Evolutionary conservation across 164 flowering plant species (phyloP).

Genomic region (Chimonanthus praecox): DNA sequence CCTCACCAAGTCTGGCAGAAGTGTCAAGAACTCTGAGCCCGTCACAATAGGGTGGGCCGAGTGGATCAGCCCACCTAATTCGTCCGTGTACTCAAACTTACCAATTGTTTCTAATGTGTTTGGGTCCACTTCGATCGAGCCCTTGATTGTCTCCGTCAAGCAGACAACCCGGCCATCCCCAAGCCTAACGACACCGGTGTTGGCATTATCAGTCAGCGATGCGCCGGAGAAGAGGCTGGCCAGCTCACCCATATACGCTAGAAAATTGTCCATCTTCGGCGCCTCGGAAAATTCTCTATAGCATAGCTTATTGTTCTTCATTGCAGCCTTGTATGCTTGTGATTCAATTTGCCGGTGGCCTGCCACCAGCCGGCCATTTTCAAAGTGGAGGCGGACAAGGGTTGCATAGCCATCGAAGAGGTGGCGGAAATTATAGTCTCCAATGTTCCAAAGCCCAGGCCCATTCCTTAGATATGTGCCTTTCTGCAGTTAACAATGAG

Average conservation of each 20-base stretch:
- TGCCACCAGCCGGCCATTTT: constrained; percentile 50
- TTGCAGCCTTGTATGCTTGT: constrained; percentile 85
- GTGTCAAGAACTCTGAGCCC: constrained; percentile 57
- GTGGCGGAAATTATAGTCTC: constrained; percentile 82
- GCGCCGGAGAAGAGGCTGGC: constrained; percentile 79
- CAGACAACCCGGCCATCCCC: constrained; percentile 93
- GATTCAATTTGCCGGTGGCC: constrained; percentile 89
- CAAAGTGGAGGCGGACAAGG: constrained; percentile 71
- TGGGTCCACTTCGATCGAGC: constrained; percentile 75
- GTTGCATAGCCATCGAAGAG: constrained; percentile 96
- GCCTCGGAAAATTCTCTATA: constrained; percentile 92
- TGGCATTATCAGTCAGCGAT: constrained; percentile 88
- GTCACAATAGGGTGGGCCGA: constrained; percentile 96
- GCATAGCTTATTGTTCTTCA: constrained; percentile 51
- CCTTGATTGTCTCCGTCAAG: constrained; percentile 87
- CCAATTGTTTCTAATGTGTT: constrained; percentile 72
- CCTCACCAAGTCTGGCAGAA: constrained; percentile 75
- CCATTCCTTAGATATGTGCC: constrained; percentile 96
- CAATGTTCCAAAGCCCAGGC: constrained; percentile 91
- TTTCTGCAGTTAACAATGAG: constrained; percentile 36
- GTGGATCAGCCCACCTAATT: constrained; percentile 65
- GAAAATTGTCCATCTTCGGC: constrained; percentile 59
- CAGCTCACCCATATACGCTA: constrained; percentile 65
- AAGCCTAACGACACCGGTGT: constrained; percentile 80
- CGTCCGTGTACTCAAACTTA: constrained; percentile 63